Percentiles rank a stretch among this genome's conserved stretches.
These are phyloP conservation scores for Aspergillus nomiae DNA, from an alignment of 2,329 filamentous ascomycete species.

Conservation along the genomic window DNA sequence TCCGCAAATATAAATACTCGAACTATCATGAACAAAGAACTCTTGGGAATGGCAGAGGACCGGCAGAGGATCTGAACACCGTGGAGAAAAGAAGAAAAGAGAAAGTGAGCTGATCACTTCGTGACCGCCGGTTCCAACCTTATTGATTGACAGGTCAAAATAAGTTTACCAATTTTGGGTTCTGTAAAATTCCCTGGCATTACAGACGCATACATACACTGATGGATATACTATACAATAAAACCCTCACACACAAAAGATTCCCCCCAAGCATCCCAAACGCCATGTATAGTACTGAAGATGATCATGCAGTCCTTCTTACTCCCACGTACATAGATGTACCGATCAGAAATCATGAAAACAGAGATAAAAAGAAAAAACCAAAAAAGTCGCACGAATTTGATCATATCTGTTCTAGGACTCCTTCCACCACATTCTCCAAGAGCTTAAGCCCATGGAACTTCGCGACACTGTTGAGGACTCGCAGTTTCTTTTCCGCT, in stretches of 20 bases:
- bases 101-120: neutral
- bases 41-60: neutral
- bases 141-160: neutral
- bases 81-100: neutral
- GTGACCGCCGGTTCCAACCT: neutral
- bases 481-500: constrained; percentile 64
- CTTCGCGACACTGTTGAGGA: constrained; percentile 73
- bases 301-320: neutral
- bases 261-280: neutral
- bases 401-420: constrained; percentile 51
- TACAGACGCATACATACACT: neutral
- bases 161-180: neutral
- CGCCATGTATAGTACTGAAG: neutral
- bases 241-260: neutral
- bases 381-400: neutral
- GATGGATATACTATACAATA: constrained; percentile 5
- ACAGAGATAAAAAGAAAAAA: neutral
- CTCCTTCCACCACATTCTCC: constrained; percentile 69
- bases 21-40: neutral
- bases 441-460: constrained; percentile 85
- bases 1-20: neutral
- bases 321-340: neutral
- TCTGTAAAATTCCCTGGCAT: neutral
- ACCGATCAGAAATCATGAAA: neutral
- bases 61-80: neutral